A percentile compares a stretch with the other conserved stretches of the same genome.
These are phyloP conservation scores for Starmerella apicola DNA, from an alignment of 805 yeast species.

Conservation along the genomic window DNA sequence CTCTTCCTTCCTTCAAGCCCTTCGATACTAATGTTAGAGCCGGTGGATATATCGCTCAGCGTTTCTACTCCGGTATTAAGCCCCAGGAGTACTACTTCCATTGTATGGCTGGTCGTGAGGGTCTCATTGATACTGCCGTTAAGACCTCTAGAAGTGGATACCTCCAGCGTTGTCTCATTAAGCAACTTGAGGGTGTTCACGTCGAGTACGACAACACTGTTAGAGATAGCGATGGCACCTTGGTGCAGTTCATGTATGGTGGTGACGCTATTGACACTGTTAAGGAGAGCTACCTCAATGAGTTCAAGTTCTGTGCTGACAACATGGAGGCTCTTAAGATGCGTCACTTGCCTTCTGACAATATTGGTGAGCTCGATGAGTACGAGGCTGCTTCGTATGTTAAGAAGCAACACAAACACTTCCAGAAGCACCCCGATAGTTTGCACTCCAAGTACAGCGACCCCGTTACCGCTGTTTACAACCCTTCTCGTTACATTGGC, in stretches of 20 bases:
- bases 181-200: conserved; percentile 95
- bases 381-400: conserved; percentile 67
- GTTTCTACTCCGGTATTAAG: conserved; percentile 93
- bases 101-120: conserved; percentile 99
- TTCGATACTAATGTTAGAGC: conserved; percentile 96
- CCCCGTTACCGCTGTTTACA: conserved; percentile 74
- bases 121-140: conserved; percentile 98
- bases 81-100: conserved; percentile 99
- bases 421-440: conserved; percentile 40
- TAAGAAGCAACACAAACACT: conserved; percentile 66
- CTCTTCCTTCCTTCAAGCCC: conserved; percentile 91
- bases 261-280: conserved; percentile 94
- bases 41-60: conserved; percentile 94
- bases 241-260: conserved; percentile 91
- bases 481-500: conserved; percentile 84
- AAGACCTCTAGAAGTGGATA: conserved; percentile 97
- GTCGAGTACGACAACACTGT: conserved; percentile 89
- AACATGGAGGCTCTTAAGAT: conserved; percentile 76
- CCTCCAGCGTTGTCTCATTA: conserved; percentile 94
- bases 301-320: conserved; percentile 84
- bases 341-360: conserved; percentile 72
- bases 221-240: conserved; percentile 87
- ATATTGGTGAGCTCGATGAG: conserved; percentile 55
- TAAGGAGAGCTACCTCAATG: conserved; percentile 85
- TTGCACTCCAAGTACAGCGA: conserved; percentile 58